These are phyloP conservation scores for Mycena epipterygia DNA, from an alignment of 768 basidiomycete species.

Conservation along the genomic window DNA sequence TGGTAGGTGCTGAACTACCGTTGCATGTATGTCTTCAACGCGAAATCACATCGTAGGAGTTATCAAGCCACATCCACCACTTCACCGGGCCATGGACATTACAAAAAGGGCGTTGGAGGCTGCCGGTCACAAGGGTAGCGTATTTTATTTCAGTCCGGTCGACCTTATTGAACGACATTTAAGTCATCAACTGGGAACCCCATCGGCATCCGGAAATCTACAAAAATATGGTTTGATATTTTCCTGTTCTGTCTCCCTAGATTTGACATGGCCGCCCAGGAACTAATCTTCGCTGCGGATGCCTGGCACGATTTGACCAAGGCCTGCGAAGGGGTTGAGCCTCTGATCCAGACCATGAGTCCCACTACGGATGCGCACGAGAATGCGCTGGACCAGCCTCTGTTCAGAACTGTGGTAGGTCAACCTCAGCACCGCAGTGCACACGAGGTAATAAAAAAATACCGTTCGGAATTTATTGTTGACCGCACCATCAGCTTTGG, in stretches of 20 bases:
- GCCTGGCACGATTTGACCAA: conserved; percentile 62
- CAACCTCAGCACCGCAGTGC: conserved; percentile 53
- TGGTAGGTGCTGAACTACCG: conserved; percentile 31
- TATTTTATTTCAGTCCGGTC: background rate
- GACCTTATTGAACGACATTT: background rate
- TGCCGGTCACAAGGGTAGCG: conserved; percentile 63
- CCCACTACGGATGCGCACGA: conserved; percentile 46
- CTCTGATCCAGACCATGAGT: conserved; percentile 67
- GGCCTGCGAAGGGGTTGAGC: conserved; percentile 65
- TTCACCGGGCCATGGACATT: conserved; percentile 64
- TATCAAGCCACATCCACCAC: conserved; percentile 64
- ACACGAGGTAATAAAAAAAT: conserved; percentile 53
- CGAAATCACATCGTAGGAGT: conserved; percentile 43
- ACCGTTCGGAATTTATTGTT: background rate
- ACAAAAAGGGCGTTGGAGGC: conserved; percentile 59
- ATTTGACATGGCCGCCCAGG: conserved; percentile 43
- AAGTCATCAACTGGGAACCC: conserved; percentile 79
- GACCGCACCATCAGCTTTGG: conserved; percentile 69
- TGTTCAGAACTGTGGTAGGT: conserved; percentile 61
- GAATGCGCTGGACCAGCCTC: conserved; percentile 53
- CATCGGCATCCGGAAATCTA: conserved; percentile 67
- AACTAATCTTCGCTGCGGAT: conserved; percentile 65
- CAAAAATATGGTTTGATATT: conserved; percentile 52
- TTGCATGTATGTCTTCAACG: background rate
- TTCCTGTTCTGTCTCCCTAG: background rate